Evolutionary conservation across 176 grass and related monocot genomes (phyloP), one percentile per base, ranked within the genome.

Genomic region (Eleusine indica): DNA sequence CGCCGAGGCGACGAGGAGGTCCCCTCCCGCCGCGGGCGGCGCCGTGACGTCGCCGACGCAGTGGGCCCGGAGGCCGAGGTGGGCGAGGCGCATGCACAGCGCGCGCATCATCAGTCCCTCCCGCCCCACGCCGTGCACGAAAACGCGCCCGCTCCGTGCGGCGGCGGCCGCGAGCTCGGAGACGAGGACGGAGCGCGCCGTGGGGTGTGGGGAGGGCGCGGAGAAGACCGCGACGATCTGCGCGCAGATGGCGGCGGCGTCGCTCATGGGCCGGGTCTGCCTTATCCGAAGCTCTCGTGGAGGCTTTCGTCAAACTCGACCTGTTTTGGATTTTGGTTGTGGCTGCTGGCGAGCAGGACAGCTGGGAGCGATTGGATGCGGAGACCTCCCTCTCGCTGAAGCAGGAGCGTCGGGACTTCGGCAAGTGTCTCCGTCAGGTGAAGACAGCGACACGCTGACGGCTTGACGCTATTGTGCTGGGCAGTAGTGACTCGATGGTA

Each of bases 41-140:
- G 90, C 84, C 3, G 92, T 94, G 75, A 88, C 86, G 82, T 97
- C 88, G 2, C 95, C 92, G 30, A 98, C 88, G 80, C 88, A 86
- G 75, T 98, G 90, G 25, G 84, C 82, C 3, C 84, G 40, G 85
- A 98, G 82, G 73, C 87, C 90, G 63, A 94, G 90, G 84, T 98
- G 95, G 76, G 84, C 88, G 35, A 98, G 90, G 37, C 95, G 95
- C 95, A 98, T 98, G 91, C 95, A 97, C 78, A 97, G 77, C 43
- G 92, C 92, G 69, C 88, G 94, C 87, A 97, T 73, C 92, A 97
- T 97, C 11, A 97, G 88, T 65, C 92, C 95, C 90, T 97, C 95
- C n/a, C 95, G 92, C 25, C 95, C 95, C 18, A 97, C 95, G 76
- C 95, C 95, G 82, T 98, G 85, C 74, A 93, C 90, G 82, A 98